phyloP scores from a whole-genome alignment of 2,329 filamentous ascomycete genomes.

The Stromatinia cepivora region DNA sequence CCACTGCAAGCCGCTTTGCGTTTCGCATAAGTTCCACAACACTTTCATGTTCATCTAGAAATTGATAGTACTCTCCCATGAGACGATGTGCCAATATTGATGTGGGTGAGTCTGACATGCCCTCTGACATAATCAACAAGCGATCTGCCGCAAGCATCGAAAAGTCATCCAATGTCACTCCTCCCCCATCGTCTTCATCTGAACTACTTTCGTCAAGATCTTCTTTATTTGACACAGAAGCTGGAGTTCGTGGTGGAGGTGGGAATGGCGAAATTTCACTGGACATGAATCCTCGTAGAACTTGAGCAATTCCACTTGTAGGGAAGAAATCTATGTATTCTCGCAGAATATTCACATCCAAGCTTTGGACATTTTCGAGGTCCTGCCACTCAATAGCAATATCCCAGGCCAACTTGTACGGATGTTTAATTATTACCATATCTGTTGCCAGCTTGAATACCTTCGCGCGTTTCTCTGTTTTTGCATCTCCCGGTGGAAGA shows the following conservation, averaged over 20 bases:
- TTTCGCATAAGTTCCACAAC: conserved; percentile 78
- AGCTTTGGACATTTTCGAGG: conserved; percentile 68
- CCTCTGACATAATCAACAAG: conserved; percentile 76
- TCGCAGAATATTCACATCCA: conserved; percentile 75
- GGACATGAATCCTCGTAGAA: conserved; percentile 78
- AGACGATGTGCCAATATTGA: conserved; percentile 83
- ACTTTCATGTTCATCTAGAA: conserved; percentile 81
- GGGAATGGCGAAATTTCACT: conserved; percentile 83
- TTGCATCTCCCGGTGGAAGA: conserved; percentile 62
- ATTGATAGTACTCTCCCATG: conserved; percentile 78
- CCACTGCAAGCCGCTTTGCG: conserved; percentile 61
- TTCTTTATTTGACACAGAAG: conserved; percentile 41
- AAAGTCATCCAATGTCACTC: conserved; percentile 52
- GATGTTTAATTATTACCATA: conserved; percentile 95
- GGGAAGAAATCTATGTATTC: conserved; percentile 85
- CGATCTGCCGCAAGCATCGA: conserved; percentile 75
- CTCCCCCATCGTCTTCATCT: conserved; percentile 58
- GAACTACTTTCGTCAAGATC: conserved; percentile 53
- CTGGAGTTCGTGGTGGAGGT: conserved; percentile 53
- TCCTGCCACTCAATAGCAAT: conserved; percentile 90
- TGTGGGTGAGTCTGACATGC: conserved; percentile 59
- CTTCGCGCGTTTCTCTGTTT: conserved; percentile 67
- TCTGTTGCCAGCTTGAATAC: conserved; percentile 78
- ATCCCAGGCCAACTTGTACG: conserved; percentile 86
- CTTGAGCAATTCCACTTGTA: conserved; percentile 75